These are phyloP conservation scores for Chrysanthemum lavandulifolium DNA, from an alignment of 129 eudicot species.

Conservation along the genomic window DNA sequence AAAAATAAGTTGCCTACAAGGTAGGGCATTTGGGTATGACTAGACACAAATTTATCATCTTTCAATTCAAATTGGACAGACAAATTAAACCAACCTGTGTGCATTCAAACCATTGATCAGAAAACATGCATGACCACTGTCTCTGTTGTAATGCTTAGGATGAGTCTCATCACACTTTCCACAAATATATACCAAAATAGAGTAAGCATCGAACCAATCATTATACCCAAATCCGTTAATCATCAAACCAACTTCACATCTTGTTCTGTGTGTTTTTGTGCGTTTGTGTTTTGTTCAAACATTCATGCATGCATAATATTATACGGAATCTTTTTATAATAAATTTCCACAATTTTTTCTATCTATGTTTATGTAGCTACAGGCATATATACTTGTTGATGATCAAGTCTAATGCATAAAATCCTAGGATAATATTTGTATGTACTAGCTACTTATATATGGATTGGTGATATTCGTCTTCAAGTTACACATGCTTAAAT, in stretches of 20 bases:
- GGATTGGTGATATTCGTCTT: too few species aligned
- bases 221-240: constrained; percentile 41
- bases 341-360: not conserved
- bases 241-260: constrained; percentile 46
- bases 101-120: constrained; percentile 5
- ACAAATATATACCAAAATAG: constrained; percentile 32
- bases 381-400: too few species aligned
- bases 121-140: constrained; percentile 20
- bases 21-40: constrained; percentile 33
- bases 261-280: constrained; percentile 36
- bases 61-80: constrained; percentile 32
- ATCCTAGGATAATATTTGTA: too few species aligned
- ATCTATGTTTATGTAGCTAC: too few species aligned
- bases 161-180: constrained; percentile 34
- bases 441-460: too few species aligned
- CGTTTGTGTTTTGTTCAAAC: constrained; percentile 29
- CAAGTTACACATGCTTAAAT: too few species aligned
- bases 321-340: constrained; percentile 12
- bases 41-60: constrained; percentile 19
- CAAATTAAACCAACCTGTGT: constrained; percentile 34
- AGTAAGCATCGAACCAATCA: constrained; percentile 39
- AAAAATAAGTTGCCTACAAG: constrained; percentile 34
- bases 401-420: too few species aligned
- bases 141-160: constrained; percentile 10
- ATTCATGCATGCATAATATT: constrained; percentile 22